Conservation (phyloP, 1,284 basidiomycete genomes). For the Cryptococcus floricola region DNA sequence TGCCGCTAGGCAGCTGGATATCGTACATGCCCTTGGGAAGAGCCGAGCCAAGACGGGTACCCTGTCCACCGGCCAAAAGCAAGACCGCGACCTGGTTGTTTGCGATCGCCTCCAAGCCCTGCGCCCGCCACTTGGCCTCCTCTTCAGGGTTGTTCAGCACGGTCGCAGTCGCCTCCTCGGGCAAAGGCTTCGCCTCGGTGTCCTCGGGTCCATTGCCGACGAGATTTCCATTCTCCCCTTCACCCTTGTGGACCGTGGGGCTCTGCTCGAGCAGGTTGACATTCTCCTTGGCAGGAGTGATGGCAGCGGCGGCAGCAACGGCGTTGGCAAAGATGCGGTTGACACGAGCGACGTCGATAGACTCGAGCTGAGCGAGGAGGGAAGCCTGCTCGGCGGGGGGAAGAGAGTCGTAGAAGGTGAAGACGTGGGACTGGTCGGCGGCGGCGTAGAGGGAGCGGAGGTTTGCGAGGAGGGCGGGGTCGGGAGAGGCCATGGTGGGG, state of each 20-base stretch:
- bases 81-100: conserved; percentile 83
- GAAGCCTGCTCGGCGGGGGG: conserved; percentile 61
- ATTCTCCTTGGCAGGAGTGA: conserved; percentile 15
- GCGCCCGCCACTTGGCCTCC: conserved; percentile 64
- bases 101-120: conserved; percentile 77
- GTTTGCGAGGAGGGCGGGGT: conserved; percentile 27
- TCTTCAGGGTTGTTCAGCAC: conserved; percentile 57
- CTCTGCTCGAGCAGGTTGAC: conserved; percentile 56
- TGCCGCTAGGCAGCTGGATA: conserved; percentile 87
- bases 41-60: conserved; percentile 84
- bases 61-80: conserved; percentile 97
- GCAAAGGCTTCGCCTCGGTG: conserved; percentile 58
- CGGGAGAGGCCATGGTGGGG: conserved; percentile 5
- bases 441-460: conserved; percentile 59
- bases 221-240: conserved; percentile 25
- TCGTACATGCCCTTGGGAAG: conserved; percentile 98
- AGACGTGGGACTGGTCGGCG: conserved; percentile 83
- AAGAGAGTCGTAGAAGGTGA: conserved; percentile 79
- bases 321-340: conserved; percentile 83
- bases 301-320: conserved; percentile 61
- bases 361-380: conserved; percentile 69
- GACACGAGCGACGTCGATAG: conserved; percentile 83
- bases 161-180: conserved; percentile 66
- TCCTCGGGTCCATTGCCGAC: conserved; percentile 20
- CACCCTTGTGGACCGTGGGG: conserved; percentile 60